These are phyloP conservation scores for Verticillium klebahnii DNA, from an alignment of 2,329 filamentous ascomycete genomes.

Conservation along the genomic window DNA sequence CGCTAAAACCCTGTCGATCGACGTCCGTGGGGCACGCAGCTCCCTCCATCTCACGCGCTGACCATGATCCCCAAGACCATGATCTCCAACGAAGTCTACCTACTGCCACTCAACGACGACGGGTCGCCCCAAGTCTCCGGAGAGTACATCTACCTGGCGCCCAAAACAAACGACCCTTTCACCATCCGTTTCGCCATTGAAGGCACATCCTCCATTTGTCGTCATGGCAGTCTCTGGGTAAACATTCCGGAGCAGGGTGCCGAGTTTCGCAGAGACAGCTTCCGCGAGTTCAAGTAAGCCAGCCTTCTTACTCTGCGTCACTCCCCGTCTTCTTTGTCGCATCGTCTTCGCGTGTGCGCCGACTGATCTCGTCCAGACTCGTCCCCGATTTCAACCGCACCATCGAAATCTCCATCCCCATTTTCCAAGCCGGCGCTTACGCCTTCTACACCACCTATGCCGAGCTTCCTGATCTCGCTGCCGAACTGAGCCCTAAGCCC, in stretches of 20 bases:
- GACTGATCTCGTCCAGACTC: slow-evolving; percentile 49
- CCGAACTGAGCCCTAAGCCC: slow-evolving; percentile 42
- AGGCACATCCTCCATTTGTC: slow-evolving; percentile 91
- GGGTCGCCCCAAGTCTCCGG: slow-evolving; percentile 86
- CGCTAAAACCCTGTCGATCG: background rate
- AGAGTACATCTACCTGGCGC: slow-evolving; percentile 86
- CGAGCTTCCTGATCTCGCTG: slow-evolving; percentile 74
- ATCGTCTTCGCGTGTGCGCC: background rate
- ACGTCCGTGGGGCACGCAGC: slow-evolving; percentile 13
- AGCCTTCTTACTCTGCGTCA: no score
- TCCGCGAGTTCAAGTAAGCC: slow-evolving; percentile 83
- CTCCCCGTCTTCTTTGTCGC: background rate
- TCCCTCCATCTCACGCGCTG: slow-evolving; percentile 14
- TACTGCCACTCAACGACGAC: slow-evolving; percentile 86
- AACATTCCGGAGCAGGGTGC: slow-evolving; percentile 80
- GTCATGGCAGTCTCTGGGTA: slow-evolving; percentile 91
- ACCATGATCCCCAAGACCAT: slow-evolving; percentile 58
- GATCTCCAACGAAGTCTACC: slow-evolving; percentile 70
- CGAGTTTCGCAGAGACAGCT: slow-evolving; percentile 72
- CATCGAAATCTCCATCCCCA: slow-evolving; percentile 83
- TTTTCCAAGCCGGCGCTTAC: slow-evolving; percentile 80
- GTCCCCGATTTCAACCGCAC: slow-evolving; percentile 88
- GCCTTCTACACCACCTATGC: slow-evolving; percentile 92
- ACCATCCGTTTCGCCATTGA: slow-evolving; percentile 85
- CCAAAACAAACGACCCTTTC: slow-evolving; percentile 68